Percentiles rank a stretch among this genome's conserved stretches.
phyloP scores from a whole-genome alignment of 2,329 filamentous ascomycete genomes.

The Xylariales sp. region DNA sequence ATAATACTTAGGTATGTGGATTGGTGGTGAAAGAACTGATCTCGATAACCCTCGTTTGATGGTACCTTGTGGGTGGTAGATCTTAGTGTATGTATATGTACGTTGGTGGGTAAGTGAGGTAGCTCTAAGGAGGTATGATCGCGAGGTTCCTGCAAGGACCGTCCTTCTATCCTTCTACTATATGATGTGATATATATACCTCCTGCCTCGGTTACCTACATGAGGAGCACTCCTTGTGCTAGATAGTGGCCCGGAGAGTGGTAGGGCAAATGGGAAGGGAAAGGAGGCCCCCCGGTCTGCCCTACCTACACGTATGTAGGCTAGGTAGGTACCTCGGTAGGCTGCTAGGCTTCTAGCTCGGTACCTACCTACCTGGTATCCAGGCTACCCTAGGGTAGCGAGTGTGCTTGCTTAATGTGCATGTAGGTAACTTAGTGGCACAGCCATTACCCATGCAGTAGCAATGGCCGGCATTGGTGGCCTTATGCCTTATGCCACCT shows the following conservation, averaged over 20 bases:
- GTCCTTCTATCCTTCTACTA: not conserved
- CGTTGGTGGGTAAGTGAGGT: slow-evolving; percentile 4
- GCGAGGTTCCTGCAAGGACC: slow-evolving; percentile 8
- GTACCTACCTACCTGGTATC: no score
- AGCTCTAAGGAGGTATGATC: not conserved
- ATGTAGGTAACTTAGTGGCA: slow-evolving; percentile 6
- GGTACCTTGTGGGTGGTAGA: slow-evolving; percentile 18
- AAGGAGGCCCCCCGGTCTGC: slow-evolving; percentile 15
- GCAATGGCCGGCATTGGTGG: slow-evolving; percentile 5
- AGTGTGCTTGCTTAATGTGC: no score
- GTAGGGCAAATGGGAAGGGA: slow-evolving; percentile 11
- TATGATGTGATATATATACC: slow-evolving; percentile 18
- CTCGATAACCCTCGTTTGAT: slow-evolving; percentile 13
- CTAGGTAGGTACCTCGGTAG: not conserved
- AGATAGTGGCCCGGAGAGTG: not conserved
- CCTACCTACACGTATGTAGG: not conserved
- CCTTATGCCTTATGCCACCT: not conserved
- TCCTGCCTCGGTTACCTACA: not conserved
- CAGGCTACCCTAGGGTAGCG: no score
- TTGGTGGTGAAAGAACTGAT: slow-evolving; percentile 11
- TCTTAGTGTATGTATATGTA: slow-evolving; percentile 12
- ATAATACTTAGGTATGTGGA: not conserved
- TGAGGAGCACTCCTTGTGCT: not conserved
- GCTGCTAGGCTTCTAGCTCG: not conserved
- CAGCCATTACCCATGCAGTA: slow-evolving; percentile 22